These are phyloP conservation scores for Neonectria magnoliae DNA, from an alignment of 2,329 filamentous ascomycete genomes.

Conservation along the genomic window DNA sequence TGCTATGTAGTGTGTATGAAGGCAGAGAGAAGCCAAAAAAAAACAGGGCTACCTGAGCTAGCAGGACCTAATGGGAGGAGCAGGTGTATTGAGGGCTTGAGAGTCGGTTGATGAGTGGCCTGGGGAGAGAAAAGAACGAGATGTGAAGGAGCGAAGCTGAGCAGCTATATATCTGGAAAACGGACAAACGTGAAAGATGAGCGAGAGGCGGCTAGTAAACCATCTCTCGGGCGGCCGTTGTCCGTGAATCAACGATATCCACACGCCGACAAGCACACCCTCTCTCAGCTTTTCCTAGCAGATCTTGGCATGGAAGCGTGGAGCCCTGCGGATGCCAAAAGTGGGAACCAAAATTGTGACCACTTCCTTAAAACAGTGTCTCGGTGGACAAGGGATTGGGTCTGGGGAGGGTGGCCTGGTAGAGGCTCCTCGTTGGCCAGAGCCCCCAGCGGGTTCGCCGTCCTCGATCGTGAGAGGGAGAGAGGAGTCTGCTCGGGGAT, in stretches of 20 bases:
- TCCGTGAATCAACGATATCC: neutral
- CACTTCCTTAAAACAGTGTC: slow-evolving; percentile 23
- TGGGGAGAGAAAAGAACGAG: slow-evolving; percentile 13
- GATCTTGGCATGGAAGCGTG: slow-evolving; percentile 13
- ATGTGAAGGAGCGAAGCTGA: slow-evolving; percentile 4
- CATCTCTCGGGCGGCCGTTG: neutral
- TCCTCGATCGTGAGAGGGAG: neutral
- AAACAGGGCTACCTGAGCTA: neutral
- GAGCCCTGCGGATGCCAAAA: slow-evolving; percentile 32
- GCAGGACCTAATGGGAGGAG: neutral
- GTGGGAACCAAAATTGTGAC: slow-evolving; percentile 28
- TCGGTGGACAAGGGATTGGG: slow-evolving; percentile 17
- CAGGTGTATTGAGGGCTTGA: neutral
- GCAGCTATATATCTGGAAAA: slow-evolving; percentile 27
- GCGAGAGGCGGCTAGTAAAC: neutral
- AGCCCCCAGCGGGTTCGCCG: neutral
- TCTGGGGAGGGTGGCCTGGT: neutral
- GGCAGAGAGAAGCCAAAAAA: neutral
- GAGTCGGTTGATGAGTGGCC: slow-evolving; percentile 9
- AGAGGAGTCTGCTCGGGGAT: neutral
- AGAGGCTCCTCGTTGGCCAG: neutral
- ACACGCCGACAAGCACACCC: slow-evolving; percentile 6
- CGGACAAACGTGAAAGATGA: neutral
- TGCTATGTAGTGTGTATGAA: neutral
- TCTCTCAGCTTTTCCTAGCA: neutral